phyloP scores from a whole-genome alignment of 176 grass and related monocot genomes.

The Avena eriantha region DNA sequence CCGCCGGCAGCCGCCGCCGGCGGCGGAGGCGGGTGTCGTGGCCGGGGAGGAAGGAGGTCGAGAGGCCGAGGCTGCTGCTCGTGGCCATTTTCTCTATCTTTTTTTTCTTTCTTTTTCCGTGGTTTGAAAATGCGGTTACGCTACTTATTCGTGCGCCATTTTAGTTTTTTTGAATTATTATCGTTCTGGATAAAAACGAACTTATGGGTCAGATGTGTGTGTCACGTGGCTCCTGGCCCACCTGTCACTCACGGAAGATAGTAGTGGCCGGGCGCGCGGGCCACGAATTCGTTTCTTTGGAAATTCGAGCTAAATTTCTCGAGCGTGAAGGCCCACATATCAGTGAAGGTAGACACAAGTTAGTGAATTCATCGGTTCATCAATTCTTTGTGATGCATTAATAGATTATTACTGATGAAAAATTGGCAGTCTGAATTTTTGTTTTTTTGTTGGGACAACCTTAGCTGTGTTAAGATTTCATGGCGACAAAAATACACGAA shows the following conservation, averaged over 20 bases:
- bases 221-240: conserved; percentile 3
- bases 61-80: conserved; percentile 57
- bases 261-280: not conserved
- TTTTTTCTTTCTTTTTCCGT: not conserved
- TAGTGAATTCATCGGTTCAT: not conserved
- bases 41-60: conserved; percentile 71
- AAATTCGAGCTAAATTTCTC: not conserved
- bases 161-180: conserved; percentile 18
- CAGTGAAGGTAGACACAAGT: not conserved
- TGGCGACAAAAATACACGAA: not conserved
- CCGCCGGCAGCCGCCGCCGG: not conserved
- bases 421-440: no score
- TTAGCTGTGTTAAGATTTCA: not conserved
- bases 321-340: not conserved
- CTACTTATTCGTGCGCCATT: conserved; percentile 26
- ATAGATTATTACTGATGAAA: no score
- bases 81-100: conserved; percentile 46
- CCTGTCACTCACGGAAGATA: not conserved
- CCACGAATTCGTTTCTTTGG: not conserved
- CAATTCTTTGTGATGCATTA: not conserved
- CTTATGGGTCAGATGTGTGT: conserved; percentile 1
- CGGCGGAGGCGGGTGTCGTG: conserved; percentile 50
- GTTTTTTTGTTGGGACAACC: no score
- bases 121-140: conserved; percentile 39
- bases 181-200: conserved; percentile 21